Evolutionary conservation across 148 eudicot species (phyloP), one percentile per base, ranked within the genome.

Genomic region (Polygonum aviculare): DNA sequence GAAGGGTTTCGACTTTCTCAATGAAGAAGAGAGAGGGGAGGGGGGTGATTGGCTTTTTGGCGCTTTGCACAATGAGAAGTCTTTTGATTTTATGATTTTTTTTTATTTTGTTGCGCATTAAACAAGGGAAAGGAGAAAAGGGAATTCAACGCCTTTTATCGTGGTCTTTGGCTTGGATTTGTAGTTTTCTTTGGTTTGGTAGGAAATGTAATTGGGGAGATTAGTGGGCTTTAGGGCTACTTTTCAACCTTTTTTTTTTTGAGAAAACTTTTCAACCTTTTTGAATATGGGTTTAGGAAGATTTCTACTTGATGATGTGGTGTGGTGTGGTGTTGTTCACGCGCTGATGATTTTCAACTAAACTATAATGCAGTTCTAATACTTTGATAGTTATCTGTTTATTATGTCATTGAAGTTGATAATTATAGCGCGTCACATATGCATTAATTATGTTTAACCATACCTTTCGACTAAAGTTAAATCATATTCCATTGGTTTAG

Each of bases 21-120:
- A 16, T 59, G 10, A 22, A 48, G 38, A 21, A 11, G 12, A 3
- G 2, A 72, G 50, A 12, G 19, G 49, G 54, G 57, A 18, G 69
- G 52, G 54, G 8, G 57, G 59, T n/a, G 45, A n/a, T 16, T 67
- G 70, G 15, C 40, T 39, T 50, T 75, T 76, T 77, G 81, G 51
- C 76, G 75, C 71, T 63, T 73, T 73, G 79, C 9, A 35, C 12
- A 21, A 22, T 70, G 39, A 41, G 7, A 19, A 44, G 19, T 19
- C 19, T 72, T 70, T 41, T 44, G 54, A 72, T 19, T 72, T 8
- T 71, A 7, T 2, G 44, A 1, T 6, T 26, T 26, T 26, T 26
- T 26, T 26, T 26, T 26, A 26, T 26, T 26, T 26, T 26, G 31
- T 26, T 26, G 31, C 31, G 31, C 31, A 26, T 26, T 26, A 26